Evolutionary conservation across 768 basidiomycete species (phyloP), one percentile per base, ranked within the genome.

Genomic region (Tylopilus balloui): DNA sequence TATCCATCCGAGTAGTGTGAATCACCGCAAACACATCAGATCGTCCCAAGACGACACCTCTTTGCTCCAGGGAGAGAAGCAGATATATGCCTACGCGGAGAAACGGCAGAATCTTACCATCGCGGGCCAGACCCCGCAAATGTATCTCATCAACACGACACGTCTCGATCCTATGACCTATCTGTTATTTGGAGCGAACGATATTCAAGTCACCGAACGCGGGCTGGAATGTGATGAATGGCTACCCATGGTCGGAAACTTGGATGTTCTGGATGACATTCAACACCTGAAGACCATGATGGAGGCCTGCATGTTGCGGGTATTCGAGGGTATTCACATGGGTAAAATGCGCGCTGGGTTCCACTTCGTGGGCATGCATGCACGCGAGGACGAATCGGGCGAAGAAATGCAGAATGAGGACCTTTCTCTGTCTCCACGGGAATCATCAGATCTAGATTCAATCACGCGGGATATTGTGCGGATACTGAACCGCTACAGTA

Each of bases 171-270:
- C 88, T 9, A 74, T 97, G 75, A 85, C 85, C 5, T 95, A 93
- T 64, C 76, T 95, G 66, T 75, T 97, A 11, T 95, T 97, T 58
- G 94, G 93, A 6, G 92, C 92, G 0, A 82, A 90, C 65, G 78
- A 83, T 42, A 76, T 93, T 25, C 69, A 79, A 51, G 81, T 87
- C 35, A 79, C 79, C 0, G 78, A 81, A 32, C 76, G 78, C 15
- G 90, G 92, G 6, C 65, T 97, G 42, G 84, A 86, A 60, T 93
- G 91, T 60, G 94, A 97, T 60, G 82, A 80, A 37, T 97, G 94
- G 93, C 70, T 97, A 11, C 90, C 92, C 19, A 77, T 94, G 39
- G 75, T 84, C 31, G 88, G 88, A 34, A 79, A 84, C 53, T 57
- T 84, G 42, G 76, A 85, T 58, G 79, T 81, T 2, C 68, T 96